Evolutionary conservation across 2,329 filamentous ascomycete genomes (phyloP).

Genomic region (Colletotrichum ledebouriae): DNA sequence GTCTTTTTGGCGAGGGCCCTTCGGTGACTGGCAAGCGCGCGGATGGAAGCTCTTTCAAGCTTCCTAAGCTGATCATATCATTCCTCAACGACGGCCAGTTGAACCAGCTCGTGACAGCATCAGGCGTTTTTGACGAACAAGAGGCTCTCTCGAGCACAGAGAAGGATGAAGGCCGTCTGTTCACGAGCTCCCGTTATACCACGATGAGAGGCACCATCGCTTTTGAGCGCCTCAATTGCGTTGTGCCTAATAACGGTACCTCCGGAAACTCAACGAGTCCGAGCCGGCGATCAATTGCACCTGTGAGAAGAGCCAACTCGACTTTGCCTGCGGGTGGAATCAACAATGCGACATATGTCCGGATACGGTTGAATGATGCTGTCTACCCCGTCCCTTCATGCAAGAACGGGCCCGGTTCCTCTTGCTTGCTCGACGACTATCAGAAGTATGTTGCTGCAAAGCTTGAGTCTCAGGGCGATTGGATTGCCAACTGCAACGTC

Average conservation of each 20-base stretch:
- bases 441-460: slow-evolving; percentile 59
- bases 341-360: slow-evolving; percentile 61
- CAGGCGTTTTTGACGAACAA: slow-evolving; percentile 73
- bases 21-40: slow-evolving; percentile 60
- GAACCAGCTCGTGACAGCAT: slow-evolving; percentile 69
- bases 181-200: slow-evolving; percentile 67
- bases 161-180: slow-evolving; percentile 63
- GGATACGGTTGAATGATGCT: slow-evolving; percentile 72
- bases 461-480: slow-evolving; percentile 63
- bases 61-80: slow-evolving; percentile 70
- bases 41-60: slow-evolving; percentile 60
- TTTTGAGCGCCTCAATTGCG: slow-evolving; percentile 73
- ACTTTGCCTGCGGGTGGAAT: slow-evolving; percentile 21
- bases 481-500: slow-evolving; percentile 62
- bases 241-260: slow-evolving; percentile 38
- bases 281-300: neutral
- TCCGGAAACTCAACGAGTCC: slow-evolving; percentile 22
- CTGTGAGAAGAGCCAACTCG: neutral
- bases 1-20: slow-evolving; percentile 66
- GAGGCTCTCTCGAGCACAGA: slow-evolving; percentile 60
- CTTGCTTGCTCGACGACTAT: slow-evolving; percentile 64
- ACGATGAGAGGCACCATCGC: slow-evolving; percentile 76
- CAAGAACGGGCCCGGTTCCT: slow-evolving; percentile 66
- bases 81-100: slow-evolving; percentile 78
- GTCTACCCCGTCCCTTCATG: slow-evolving; percentile 71